Evolutionary conservation across 2,329 filamentous ascomycete genomes (phyloP), one percentile per base, ranked within the genome.

Genomic region (Pyrenophora teres): DNA sequence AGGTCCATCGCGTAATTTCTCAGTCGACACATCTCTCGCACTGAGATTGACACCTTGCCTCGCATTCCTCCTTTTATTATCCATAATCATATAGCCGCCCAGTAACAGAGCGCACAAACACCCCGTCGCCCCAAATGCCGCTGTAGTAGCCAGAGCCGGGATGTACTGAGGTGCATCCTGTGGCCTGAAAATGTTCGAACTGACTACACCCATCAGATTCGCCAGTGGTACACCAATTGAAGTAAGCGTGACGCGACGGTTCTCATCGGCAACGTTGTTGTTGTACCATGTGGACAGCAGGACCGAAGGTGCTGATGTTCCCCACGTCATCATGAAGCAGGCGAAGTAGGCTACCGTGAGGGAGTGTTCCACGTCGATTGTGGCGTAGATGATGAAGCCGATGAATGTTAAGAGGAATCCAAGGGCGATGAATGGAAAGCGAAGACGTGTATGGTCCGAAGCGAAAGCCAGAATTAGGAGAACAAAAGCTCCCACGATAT

Each of bases 301-400:
- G 7, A 92, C 88, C 0, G 84, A 88, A 0, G 89, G 88, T 0
- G 88, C 88, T 1, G 85, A 87, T 0, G 87, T 90, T 13, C 89
- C 89, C 85, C 87, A 91, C 9, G 85, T 88, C 87, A 92, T 90
- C 86, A 92, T 88, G 71, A 92, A 92, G 47, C 82, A 86, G 4
- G 88, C 87, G 58, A 86, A 91, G 65, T 92, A 92, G 0, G 87
- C 88, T 1, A 90, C 78, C 3, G 81, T 78, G n/a, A 87, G 70
- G 33, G 87, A 77, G 3, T 76, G 63, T 32, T 83, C 70, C 13
- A 90, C 84, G 60, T 83, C 75, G 51, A 93, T 87, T 16, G 85
- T 80, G 0, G 87, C 87, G 61, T 88, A 92, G 66, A 93, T 89
- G 70, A 92, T 83, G 76, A 93, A 90, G 4, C 90, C 90, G 40